Base-by-base conservation (phyloP, 768 basidiomycete genomes). In the Xerocomellus chrysenteron region DNA sequence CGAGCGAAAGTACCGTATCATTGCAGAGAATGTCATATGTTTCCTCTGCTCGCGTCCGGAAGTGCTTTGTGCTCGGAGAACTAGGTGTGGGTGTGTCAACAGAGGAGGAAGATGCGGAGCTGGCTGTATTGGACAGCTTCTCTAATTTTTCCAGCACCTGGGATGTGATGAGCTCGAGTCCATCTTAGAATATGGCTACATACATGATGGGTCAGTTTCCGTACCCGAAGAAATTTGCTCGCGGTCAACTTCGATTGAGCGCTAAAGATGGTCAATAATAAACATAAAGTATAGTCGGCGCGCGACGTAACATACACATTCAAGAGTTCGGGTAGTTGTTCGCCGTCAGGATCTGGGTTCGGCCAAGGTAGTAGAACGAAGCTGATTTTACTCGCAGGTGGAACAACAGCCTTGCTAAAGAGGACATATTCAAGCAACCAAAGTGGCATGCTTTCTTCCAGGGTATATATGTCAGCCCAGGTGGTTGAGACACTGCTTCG, bases 381-480 rank as follows among this genome's bases (percentile, higher is more conserved):
- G 63, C 93, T 92, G 43, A 98, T 68, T 75, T 98, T 99, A 50
- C 81, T 76, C 6, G 80, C 76, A 16, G 84, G 81, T 0, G 77
- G 65, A 28, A 79, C 61, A 14, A 81, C 74, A 52, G 78, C 74
- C 66, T 82, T 85, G 61, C 89, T 88, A 14, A 84, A 73, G 39
- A 98, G 78, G 39, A 98, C 73, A 64, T 88, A 96, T 69, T 98
- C 92, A 49, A 93, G 74, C 47, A 97, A 74, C 96, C 96, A 98
- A 61, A 86, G 66, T 4, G 96, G 96, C 78, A 93, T 84, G 39
- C 75, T 79, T 64, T 85, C 82, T 72, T 97, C 94, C 36, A 98
- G 76, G 14, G 69, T 58, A 40, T 75, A 70, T 52, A 75, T 63
- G 53, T 88, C 87, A 2, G 76, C 76, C 51, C 77, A 83, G 9